Percentiles rank a stretch among this genome's conserved stretches.
Conservation (phyloP, 306 rosid genomes). For the Dalbergia oliveri region DNA sequence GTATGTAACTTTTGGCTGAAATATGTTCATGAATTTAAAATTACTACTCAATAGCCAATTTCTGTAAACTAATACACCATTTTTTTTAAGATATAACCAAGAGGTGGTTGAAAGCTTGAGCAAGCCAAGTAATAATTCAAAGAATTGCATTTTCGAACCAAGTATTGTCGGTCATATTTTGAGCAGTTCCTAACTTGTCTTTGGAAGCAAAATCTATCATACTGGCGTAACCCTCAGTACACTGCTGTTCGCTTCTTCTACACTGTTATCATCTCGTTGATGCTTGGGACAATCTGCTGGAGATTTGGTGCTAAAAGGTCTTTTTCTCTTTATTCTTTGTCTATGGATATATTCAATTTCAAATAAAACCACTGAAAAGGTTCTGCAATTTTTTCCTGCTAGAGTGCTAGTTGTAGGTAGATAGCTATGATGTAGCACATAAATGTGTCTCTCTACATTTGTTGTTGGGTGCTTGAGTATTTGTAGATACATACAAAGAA, state of each 20-base stretch:
- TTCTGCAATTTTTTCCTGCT: conserved; percentile 9
- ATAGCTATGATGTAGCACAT: conserved; percentile 1
- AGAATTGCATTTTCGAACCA: conserved; percentile 82
- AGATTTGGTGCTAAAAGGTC: conserved; percentile 92
- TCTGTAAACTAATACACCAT: conserved; percentile 36
- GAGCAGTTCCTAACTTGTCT: conserved; percentile 94
- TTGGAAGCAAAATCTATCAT: conserved; percentile 96
- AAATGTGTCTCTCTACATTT: neutral
- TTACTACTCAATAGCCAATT: conserved; percentile 5
- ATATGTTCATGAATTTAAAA: conserved; percentile 23
- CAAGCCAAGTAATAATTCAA: conserved; percentile 71
- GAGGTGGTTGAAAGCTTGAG: conserved; percentile 83
- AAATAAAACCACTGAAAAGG: neutral
- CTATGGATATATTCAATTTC: conserved; percentile 27
- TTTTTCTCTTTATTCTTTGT: conserved; percentile 16
- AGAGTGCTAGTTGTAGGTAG: conserved; percentile 4
- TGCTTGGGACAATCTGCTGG: conserved; percentile 98
- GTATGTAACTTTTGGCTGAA: conserved; percentile 58
- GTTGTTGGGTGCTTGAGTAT: too few species aligned
- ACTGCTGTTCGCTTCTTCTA: conserved; percentile 97
- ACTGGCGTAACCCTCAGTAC: conserved; percentile 97
- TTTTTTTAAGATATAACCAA: conserved; percentile 65
- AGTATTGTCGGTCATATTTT: conserved; percentile 76
- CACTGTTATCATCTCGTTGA: conserved; percentile 88
- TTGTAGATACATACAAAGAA: conserved; percentile 3